Conservation (phyloP, 805 yeast genomes). For the Metschnikowia vanudenii region DNA sequence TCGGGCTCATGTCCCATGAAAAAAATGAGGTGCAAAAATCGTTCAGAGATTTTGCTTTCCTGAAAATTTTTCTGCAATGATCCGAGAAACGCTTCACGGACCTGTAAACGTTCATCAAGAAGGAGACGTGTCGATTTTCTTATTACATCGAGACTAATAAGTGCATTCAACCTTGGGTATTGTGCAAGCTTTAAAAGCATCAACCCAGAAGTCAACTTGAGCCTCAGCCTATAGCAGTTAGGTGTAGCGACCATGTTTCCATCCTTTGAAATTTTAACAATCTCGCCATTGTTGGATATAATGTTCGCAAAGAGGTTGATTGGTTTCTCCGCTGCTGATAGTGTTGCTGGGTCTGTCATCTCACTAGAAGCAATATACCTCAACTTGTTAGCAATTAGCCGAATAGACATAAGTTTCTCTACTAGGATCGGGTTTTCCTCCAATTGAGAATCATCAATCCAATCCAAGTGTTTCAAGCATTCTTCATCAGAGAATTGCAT, state of each 20-base stretch:
- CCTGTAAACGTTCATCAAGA: conserved; percentile 63
- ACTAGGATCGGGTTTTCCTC: conserved; percentile 30
- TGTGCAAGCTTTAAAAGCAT: conserved; percentile 64
- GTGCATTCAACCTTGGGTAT: conserved; percentile 46
- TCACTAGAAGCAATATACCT: conserved; percentile 39
- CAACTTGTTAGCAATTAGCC: conserved; percentile 60
- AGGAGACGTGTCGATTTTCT: conserved; percentile 55
- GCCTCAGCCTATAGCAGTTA: conserved; percentile 51
- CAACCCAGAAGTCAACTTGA: conserved; percentile 68
- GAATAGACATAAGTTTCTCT: conserved; percentile 52
- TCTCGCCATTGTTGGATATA: conserved; percentile 76
- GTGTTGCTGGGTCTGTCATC: conserved; percentile 5
- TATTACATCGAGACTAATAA: conserved; percentile 53
- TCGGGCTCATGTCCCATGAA: conserved; percentile 79
- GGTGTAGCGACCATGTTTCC: conserved; percentile 61
- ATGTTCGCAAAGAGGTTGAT: conserved; percentile 65
- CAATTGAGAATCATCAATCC: conserved; percentile 48
- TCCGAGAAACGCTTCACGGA: conserved; percentile 52
- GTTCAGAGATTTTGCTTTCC: conserved; percentile 54
- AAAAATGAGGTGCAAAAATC: conserved; percentile 65
- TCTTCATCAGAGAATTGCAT: conserved; percentile 26
- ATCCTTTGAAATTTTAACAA: conserved; percentile 46
- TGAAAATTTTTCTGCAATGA: conserved; percentile 52
- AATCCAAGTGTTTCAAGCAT: conserved; percentile 28
- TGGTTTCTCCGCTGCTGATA: conserved; percentile 32